These are phyloP conservation scores for Biscogniauxia mediterranea DNA, from an alignment of 2,329 filamentous ascomycete species.

Conservation along the genomic window DNA sequence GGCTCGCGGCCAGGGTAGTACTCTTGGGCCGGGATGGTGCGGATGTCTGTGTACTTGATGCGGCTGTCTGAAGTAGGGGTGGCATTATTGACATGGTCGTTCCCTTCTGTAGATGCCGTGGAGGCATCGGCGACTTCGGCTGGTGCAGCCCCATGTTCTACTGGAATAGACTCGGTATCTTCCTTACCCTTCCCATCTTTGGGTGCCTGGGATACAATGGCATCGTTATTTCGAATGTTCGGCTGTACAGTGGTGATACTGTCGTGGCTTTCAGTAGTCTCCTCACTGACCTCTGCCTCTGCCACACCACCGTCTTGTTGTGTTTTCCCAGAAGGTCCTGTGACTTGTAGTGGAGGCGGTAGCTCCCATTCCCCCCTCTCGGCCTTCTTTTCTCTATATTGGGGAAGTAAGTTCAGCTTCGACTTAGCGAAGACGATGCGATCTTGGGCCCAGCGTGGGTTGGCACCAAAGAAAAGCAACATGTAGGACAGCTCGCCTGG, in stretches of 20 bases:
- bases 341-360: neutral
- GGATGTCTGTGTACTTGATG: slow-evolving; percentile 12
- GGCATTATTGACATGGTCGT: neutral
- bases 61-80: slow-evolving; percentile 5
- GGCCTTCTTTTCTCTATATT: slow-evolving; percentile 21
- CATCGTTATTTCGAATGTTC: neutral
- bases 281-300: neutral
- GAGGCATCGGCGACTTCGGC: neutral
- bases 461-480: slow-evolving; percentile 19
- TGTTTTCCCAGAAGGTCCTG: neutral
- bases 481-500: slow-evolving; percentile 21
- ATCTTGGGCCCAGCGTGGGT: slow-evolving; percentile 24
- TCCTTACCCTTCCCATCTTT: slow-evolving; percentile 2
- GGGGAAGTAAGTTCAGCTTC: slow-evolving; percentile 22
- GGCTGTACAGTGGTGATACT: too few relatives aligned
- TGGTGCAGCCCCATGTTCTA: neutral
- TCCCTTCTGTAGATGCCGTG: neutral
- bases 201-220: neutral
- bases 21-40: slow-evolving; percentile 11
- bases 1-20: slow-evolving; percentile 3
- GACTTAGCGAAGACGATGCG: slow-evolving; percentile 27
- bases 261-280: neutral
- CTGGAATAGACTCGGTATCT: neutral
- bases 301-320: neutral
- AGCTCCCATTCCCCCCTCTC: slow-evolving; percentile 22